Base-by-base conservation (phyloP, 352 stramenopile genomes). In the Phytopythium sindhum region DNA sequence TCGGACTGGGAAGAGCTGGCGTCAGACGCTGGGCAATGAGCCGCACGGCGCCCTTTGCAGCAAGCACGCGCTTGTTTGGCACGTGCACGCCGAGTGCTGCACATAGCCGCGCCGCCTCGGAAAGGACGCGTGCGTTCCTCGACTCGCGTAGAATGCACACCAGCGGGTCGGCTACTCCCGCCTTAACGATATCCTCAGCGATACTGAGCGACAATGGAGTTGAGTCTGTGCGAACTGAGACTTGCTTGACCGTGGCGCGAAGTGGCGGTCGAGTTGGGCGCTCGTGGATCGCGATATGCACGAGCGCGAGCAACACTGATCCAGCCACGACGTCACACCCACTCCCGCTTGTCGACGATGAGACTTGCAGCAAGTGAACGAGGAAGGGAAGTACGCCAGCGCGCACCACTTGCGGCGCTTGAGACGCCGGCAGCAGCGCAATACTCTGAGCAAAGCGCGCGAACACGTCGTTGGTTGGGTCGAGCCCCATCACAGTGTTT, bases 361-460 rank as follows among this genome's bases (percentile, higher is more conserved):
- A 42, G 5, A 47, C 53, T 11, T 44, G 14, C 23, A 93, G 60
- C 35, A 91, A 65, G 42, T 87, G 74, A 2, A 74, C 71, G 8
- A 91, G 65, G 63, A 93, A 93, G 3, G 79, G 77, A n/a, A 93
- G 70, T 15, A 75, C 79, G 4, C 81, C 81, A 15, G 73, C 73
- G 26, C 79, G 69, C n/a, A 80, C 68, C 5, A 86, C 77, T 21
- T 79, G 72, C 1, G 68, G 68, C 3, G 84, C 75, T 21, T 73
- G 60, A 0, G 63, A 70, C 2, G 78, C 72, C n/a, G 81, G 84
- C 2, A 93, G 67, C 23, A 93, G 58, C 17, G 84, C 81, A 11
- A 93, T 77, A 58, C 69, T 90, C 57, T 93, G 84, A 0, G 81
- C 80, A 66, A 93, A 93, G 41, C 75, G 77, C 19, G 81, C 80